Evolutionary conservation across 805 yeast genomes (phyloP).

Genomic region (Aciculoconidium aculeatum): DNA sequence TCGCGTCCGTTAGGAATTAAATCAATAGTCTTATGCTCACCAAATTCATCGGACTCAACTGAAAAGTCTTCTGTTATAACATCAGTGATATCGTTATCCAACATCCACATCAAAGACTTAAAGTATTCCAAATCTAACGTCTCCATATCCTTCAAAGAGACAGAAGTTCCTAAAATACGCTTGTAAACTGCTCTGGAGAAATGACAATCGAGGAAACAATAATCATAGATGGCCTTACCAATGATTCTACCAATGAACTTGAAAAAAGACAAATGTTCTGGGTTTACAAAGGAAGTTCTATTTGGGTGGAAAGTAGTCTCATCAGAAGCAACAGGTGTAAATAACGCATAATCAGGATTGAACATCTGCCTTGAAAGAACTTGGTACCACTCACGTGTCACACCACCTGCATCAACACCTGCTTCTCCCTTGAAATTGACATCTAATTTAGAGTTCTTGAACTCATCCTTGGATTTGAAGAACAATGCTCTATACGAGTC

Average conservation of each 20-base stretch:
- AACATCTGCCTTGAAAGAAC: conserved; percentile 91
- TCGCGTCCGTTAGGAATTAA: conserved; percentile 77
- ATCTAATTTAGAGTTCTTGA: conserved; percentile 66
- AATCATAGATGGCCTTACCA: conserved; percentile 90
- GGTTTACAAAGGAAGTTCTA: conserved; percentile 84
- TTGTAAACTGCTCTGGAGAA: conserved; percentile 94
- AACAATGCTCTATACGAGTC: conserved; percentile 83
- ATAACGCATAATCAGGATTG: conserved; percentile 90
- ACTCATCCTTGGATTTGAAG: conserved; percentile 69
- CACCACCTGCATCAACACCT: conserved; percentile 98
- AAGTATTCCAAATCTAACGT: conserved; percentile 87
- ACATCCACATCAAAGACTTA: conserved; percentile 91
- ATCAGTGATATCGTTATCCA: conserved; percentile 94
- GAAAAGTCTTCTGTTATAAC: conserved; percentile 92
- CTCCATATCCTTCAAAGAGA: conserved; percentile 89
- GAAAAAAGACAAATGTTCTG: conserved; percentile 88
- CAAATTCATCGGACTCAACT: conserved; percentile 89
- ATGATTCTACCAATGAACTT: conserved; percentile 90
- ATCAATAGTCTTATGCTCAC: conserved; percentile 80
- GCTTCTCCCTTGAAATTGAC: conserved; percentile 87
- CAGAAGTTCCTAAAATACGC: conserved; percentile 70
- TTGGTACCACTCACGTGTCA: conserved; percentile 96
- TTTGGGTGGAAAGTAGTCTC: conserved; percentile 94
- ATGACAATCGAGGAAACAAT: conserved; percentile 84
- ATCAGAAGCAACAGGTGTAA: conserved; percentile 86